These are phyloP conservation scores for Cokeromyces recurvatus DNA, from an alignment of 371 early-diverging fungal species.

Conservation along the genomic window DNA sequence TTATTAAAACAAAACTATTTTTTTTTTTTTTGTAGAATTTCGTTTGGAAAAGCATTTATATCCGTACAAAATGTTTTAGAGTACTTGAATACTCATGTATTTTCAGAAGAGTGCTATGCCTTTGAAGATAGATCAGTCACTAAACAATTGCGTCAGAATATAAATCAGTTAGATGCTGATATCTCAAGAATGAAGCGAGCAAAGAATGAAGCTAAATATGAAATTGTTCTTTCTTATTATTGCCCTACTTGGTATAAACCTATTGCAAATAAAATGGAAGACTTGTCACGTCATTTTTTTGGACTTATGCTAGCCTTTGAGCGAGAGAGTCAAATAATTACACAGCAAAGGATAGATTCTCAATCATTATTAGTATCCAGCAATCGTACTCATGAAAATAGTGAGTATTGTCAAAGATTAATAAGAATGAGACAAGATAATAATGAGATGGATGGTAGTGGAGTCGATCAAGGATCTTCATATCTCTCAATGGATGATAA, in stretches of 20 bases:
- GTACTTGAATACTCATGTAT: slow-evolving; percentile 16
- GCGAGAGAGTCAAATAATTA: slow-evolving; percentile 20
- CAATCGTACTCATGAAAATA: too few species aligned
- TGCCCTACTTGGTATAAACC: slow-evolving; percentile 24
- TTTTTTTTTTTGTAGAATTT: slow-evolving; percentile 9
- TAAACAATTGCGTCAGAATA: slow-evolving; percentile 9
- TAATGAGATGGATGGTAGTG: slow-evolving; percentile 13
- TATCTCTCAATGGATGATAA: too few species aligned
- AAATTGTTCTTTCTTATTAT: slow-evolving; percentile 30
- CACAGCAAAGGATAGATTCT: too few species aligned
- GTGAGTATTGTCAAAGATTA: too few species aligned
- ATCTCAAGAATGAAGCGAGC: slow-evolving; percentile 24
- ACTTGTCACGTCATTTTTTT: slow-evolving; percentile 18
- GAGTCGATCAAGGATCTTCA: neutral
- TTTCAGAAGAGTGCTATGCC: neutral
- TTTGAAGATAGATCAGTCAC: slow-evolving; percentile 4
- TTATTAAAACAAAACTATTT: neutral
- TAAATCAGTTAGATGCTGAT: slow-evolving; percentile 17
- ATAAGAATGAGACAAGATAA: too few species aligned
- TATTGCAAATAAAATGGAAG: slow-evolving; percentile 19
- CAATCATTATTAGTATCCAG: too few species aligned
- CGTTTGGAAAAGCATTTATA: slow-evolving; percentile 24
- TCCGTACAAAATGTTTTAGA: slow-evolving; percentile 19
- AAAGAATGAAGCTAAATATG: slow-evolving; percentile 36
- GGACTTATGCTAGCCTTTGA: slow-evolving; percentile 30